These are phyloP conservation scores for Coemansia sp. DNA, from an alignment of 192 early-diverging fungal genomes.

Conservation along the genomic window DNA sequence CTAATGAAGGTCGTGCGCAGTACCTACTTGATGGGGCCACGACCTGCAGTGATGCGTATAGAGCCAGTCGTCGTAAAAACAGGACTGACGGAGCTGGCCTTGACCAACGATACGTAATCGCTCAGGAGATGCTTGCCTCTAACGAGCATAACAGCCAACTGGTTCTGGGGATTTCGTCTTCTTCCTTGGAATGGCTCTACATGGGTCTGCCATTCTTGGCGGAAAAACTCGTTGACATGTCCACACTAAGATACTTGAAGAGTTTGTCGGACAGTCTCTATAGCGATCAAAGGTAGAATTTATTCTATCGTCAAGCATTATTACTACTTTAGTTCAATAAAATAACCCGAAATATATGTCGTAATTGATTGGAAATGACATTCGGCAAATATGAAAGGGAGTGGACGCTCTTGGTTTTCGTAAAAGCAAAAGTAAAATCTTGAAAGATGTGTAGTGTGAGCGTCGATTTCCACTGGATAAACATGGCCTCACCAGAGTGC, in stretches of 20 bases:
- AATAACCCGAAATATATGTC: not conserved
- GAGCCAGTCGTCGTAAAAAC: not conserved
- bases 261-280: not conserved
- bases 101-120: constrained; percentile 14
- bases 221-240: not conserved
- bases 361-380: not conserved
- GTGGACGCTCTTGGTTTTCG: no score
- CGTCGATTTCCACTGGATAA: no score
- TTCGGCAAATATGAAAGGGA: no score
- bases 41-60: constrained; percentile 18
- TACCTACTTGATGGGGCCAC: constrained; percentile 22
- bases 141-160: constrained; percentile 13
- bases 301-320: not conserved
- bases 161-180: constrained; percentile 34
- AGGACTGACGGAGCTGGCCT: not conserved
- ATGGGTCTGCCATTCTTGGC: constrained; percentile 30
- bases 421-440: no score
- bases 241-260: constrained; percentile 6
- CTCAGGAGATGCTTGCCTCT: constrained; percentile 20
- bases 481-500: no score
- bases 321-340: not conserved
- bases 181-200: constrained; percentile 29
- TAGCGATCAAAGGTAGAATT: not conserved
- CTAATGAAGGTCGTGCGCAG: not conserved
- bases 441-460: no score